Conservation (phyloP, 352 stramenopile species). For the Hyaloperonospora brassicae region DNA sequence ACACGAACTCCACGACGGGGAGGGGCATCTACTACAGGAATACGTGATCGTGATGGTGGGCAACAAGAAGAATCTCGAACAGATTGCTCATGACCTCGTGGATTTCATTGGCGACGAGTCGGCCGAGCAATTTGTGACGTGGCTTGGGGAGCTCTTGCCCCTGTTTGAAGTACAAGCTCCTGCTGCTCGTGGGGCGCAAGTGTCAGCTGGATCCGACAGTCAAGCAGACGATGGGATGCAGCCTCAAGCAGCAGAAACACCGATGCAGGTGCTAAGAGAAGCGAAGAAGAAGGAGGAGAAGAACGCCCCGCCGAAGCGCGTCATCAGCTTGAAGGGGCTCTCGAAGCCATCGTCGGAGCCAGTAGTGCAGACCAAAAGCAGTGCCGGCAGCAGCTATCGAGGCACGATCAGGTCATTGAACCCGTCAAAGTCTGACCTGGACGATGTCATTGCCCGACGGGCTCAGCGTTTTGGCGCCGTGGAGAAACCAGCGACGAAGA, state of each 20-base stretch:
- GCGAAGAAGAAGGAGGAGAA: slow-evolving; percentile 7
- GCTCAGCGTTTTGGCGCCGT: slow-evolving; percentile 69
- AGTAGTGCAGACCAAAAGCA: no score
- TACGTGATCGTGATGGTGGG: slow-evolving; percentile 82
- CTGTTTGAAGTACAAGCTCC: slow-evolving; percentile 33
- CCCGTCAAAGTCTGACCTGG: slow-evolving; percentile 30
- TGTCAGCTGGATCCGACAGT: no score
- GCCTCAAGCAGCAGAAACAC: slow-evolving; percentile 7
- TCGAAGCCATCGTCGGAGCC: slow-evolving; percentile 21
- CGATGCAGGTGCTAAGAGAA: slow-evolving; percentile 1
- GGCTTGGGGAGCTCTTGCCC: slow-evolving; percentile 51
- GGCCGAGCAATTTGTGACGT: slow-evolving; percentile 60
- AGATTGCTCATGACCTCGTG: slow-evolving; percentile 74
- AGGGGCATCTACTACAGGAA: slow-evolving; percentile 36
- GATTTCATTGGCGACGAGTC: slow-evolving; percentile 81
- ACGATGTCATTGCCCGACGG: slow-evolving; percentile 57
- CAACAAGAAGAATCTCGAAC: slow-evolving; percentile 83
- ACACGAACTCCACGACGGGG: background rate
- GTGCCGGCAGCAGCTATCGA: slow-evolving; percentile 21
- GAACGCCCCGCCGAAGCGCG: slow-evolving; percentile 35
- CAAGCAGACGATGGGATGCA: background rate
- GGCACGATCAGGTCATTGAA: slow-evolving; percentile 53
- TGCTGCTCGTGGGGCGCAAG: background rate
- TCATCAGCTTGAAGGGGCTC: slow-evolving; percentile 55
- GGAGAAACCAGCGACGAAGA: slow-evolving; percentile 27